Percentiles rank a stretch among this genome's conserved stretches.
Evolutionary conservation across 257 asterid species (phyloP).

Genomic region (Nicotiana tomentosiformis): DNA sequence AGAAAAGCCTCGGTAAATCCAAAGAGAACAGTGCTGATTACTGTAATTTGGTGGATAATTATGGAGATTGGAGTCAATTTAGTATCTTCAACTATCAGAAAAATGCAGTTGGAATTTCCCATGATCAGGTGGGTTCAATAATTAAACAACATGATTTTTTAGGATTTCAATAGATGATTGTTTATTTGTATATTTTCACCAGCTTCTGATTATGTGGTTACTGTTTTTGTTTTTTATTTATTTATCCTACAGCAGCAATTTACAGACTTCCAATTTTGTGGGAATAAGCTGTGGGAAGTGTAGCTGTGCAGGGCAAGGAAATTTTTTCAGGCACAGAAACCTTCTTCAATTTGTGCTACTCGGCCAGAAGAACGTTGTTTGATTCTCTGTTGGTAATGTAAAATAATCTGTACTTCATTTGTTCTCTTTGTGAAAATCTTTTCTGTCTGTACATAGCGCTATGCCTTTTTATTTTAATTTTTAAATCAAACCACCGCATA

Average conservation of each 20-base stretch:
- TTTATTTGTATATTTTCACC: neutral
- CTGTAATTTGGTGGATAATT: neutral
- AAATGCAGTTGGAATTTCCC: slow-evolving; percentile 7
- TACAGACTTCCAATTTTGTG: neutral
- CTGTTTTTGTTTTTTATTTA: neutral
- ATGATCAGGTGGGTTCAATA: slow-evolving; percentile 12
- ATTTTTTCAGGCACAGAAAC: neutral
- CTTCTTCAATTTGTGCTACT: neutral
- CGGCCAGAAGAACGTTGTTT: neutral
- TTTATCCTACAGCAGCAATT: neutral
- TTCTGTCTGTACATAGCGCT: neutral
- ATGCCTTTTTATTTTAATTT: neutral
- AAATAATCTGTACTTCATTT: neutral
- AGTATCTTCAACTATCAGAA: slow-evolving; percentile 15
- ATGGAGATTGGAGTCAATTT: slow-evolving; percentile 22
- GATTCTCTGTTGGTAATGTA: neutral
- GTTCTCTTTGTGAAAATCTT: neutral
- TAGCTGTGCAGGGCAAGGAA: neutral
- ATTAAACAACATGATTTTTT: neutral
- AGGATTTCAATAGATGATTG: neutral
- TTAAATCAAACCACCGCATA: neutral
- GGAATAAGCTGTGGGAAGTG: neutral
- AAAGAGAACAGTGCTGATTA: neutral
- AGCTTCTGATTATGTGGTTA: neutral
- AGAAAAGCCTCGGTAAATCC: slow-evolving; percentile 25